Evolutionary conservation across 169 alveolate species (phyloP), one percentile per base, ranked within the genome.

Genomic region (Eimeria maxima): DNA sequence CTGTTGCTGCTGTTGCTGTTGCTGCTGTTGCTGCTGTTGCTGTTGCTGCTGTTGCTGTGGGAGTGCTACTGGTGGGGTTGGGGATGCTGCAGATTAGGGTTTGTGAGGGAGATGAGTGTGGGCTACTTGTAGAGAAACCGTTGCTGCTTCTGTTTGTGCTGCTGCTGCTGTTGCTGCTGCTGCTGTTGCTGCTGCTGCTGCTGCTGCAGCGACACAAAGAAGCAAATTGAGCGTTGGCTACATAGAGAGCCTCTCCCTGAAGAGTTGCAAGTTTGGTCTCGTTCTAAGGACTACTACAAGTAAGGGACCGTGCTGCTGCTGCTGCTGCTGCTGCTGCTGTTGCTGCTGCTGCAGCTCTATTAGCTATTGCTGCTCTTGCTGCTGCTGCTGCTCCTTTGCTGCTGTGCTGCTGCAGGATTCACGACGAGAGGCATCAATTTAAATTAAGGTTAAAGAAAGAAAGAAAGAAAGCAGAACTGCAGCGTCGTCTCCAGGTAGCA

Each of bases 241-340:
- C 96, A 93, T 89, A 67, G 55, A 27, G 87, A 65, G 53, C 93
- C 93, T 18, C 93, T 93, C n/a, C 93, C 93, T 18, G 93, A 81
- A 45, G 96, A 93, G 45, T 57, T 93, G 80, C 96, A 93, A 74
- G 65, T 76, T 50, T 65, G 78, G 93, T 93, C 96, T 27, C 87
- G 96, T 27, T 44, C 63, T 33, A 93, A 63, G 67, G 89, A 80
- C 45, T 44, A 10, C 78, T 81, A 81, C 78, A 93, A 76, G 96
- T 78, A 22, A 80, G 78, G 22, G 27, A 44, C 42, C 38, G 27
- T 38, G 65, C 69, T 44, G 90, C 53, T 24, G 65, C 84, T 63
- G 80, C 27, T 55, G 93, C 93, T 60, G 86, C 65, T 22, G 57
- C 22, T 18, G 80, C 93, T 3, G 57, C 67, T 13, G 65, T 45